Base-by-base conservation (phyloP, 1,284 basidiomycete species). In the Ustilago trichophora region DNA sequence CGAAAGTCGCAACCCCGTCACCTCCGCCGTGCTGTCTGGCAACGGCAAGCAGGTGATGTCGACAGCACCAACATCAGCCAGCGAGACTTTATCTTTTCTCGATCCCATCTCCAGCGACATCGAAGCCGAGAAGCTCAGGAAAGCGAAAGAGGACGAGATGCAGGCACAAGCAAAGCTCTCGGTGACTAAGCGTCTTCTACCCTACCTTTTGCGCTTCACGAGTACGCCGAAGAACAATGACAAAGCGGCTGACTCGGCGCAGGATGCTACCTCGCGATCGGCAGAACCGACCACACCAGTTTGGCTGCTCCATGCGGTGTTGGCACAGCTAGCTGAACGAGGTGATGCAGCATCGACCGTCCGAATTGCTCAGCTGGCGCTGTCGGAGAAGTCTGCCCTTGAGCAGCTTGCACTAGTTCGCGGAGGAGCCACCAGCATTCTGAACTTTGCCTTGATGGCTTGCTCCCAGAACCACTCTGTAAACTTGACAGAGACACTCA, bases 251-350 rank as follows among this genome's bases (percentile, higher is more conserved):
- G 11, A 5, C 41, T 11, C 33, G 8, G 3, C 22, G 16, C 21
- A 34, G 6, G 9, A 29, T 11, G 3, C 46, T 19, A 11, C 26
- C 5, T 8, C 27, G 8, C 7, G 27, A 8, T 29, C 27, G 8
- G 13, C 27, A 29, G 19, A 25, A 6, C 41, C 29, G 4, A 15
- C 27, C 4, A 52, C 65, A n/a, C 65, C 65, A 6, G 24, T 38
- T 1, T 68, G 65, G 65, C 50, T 68, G 6, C 54, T 68, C n/a
- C 45, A 43, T 16, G 57, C 65, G 9, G 50, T 62, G 27, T 43
- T 68, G 7, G 27, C 42, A 8, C 57, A 62, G 15, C 54, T 68
- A 9, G 58, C 58, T 9, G 43, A 50, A 11, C 15, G 58, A 19
- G 58, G 53, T 7, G 49, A 68, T 5, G 24, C 47, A 8, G 45